phyloP scores from a whole-genome alignment of 2,329 filamentous ascomycete genomes.

The Trichoderma atroviride region DNA sequence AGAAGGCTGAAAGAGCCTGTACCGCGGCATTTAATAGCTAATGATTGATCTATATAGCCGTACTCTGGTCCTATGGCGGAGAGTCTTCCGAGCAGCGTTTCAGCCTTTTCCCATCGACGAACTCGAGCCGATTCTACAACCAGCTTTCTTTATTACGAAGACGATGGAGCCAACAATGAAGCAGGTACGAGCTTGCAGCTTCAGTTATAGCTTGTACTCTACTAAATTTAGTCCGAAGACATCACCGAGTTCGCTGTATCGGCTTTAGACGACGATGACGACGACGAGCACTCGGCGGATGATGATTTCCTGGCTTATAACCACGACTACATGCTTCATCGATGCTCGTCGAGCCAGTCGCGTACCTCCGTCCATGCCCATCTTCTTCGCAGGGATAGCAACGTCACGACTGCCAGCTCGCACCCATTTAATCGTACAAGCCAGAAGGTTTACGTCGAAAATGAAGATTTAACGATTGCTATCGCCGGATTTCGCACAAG shows the following conservation, averaged over 20 bases:
- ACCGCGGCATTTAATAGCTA: constrained; percentile 23
- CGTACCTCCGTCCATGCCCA: constrained; percentile 61
- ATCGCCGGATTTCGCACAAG: constrained; percentile 90
- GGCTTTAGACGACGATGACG: constrained; percentile 46
- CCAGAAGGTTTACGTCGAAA: constrained; percentile 91
- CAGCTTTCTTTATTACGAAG: constrained; percentile 86
- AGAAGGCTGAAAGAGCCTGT: neutral
- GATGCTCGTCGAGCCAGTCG: constrained; percentile 65
- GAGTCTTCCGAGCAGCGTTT: constrained; percentile 90
- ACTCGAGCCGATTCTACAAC: constrained; percentile 79
- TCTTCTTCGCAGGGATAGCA: constrained; percentile 72
- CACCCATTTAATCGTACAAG: constrained; percentile 66
- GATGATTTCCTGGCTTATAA: constrained; percentile 46
- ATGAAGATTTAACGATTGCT: constrained; percentile 91
- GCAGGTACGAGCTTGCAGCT: neutral
- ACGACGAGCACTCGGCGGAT: constrained; percentile 45
- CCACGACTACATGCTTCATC: constrained; percentile 55
- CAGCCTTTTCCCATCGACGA: constrained; percentile 86
- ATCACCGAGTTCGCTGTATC: constrained; percentile 27
- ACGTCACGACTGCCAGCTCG: constrained; percentile 67
- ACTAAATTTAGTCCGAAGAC: constrained; percentile 36
- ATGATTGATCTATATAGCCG: constrained; percentile 50
- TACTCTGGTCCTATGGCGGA: constrained; percentile 94
- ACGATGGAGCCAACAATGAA: constrained; percentile 45
- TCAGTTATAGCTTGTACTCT: neutral